A percentile compares a stretch with the other conserved stretches of the same genome.
Conservation (phyloP, 2,329 filamentous ascomycete species). For the Aspergillus sp. region DNA sequence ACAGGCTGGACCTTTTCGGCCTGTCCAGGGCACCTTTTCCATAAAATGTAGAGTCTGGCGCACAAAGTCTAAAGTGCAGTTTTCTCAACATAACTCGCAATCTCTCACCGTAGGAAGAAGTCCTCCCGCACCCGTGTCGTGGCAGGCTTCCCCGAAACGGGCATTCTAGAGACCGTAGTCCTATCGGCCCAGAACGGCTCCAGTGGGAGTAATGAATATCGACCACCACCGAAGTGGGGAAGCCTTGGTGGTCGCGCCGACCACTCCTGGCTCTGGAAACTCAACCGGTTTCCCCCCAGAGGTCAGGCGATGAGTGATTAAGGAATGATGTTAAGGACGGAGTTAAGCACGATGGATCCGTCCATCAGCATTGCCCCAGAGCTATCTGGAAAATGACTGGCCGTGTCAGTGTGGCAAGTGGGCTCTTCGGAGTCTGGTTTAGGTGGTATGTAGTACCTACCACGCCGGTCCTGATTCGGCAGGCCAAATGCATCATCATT, state of each 20-base stretch:
- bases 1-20: conserved; percentile 12
- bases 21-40: background rate
- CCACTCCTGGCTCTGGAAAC: background rate
- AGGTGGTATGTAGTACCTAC: conserved; percentile 1
- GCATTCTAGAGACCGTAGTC: conserved; percentile 19
- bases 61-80: background rate
- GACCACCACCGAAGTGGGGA: conserved; percentile 14
- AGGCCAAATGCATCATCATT: conserved; percentile 1
- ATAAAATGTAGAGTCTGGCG: background rate
- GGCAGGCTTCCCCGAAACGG: conserved; percentile 29
- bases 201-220: conserved; percentile 14
- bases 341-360: conserved; percentile 5
- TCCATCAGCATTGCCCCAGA: conserved; percentile 5
- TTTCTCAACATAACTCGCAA: background rate
- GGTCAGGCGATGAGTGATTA: conserved; percentile 6
- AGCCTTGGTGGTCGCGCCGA: conserved; percentile 4
- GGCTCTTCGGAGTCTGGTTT: conserved; percentile 1
- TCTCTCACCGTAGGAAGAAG: background rate
- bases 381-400: background rate
- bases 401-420: conserved; percentile 15
- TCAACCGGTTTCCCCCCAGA: background rate
- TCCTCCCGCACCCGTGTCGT: conserved; percentile 13
- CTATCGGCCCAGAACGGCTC: conserved; percentile 25
- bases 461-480: conserved; percentile 14
- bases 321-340: conserved; percentile 6